Conservation (phyloP, 345 rosid species). For the Sisymbrium altissimum region DNA sequence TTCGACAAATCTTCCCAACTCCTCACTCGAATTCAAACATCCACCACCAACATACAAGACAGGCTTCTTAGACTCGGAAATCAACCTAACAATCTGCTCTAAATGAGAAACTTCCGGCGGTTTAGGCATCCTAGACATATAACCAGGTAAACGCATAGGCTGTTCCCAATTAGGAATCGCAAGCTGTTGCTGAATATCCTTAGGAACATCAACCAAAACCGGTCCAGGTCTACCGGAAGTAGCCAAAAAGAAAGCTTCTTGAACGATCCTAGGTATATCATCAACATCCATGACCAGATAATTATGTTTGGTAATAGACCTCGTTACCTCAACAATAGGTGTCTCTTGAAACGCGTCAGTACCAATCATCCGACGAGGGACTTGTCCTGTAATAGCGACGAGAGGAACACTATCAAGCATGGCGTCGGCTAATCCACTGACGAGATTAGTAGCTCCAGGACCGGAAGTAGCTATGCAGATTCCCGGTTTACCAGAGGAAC, state of each 20-base stretch:
- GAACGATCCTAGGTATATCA: slow-evolving; percentile 79
- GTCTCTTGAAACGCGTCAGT: slow-evolving; percentile 94
- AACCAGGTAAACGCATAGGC: slow-evolving; percentile 60
- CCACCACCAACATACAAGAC: slow-evolving; percentile 99
- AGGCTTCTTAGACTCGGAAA: slow-evolving; percentile 74
- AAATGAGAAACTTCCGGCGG: slow-evolving; percentile 49
- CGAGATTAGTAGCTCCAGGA: slow-evolving; percentile 88
- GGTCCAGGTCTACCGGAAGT: slow-evolving; percentile 93
- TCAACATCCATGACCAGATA: slow-evolving; percentile 83
- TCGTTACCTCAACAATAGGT: slow-evolving; percentile 87
- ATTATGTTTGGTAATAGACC: slow-evolving; percentile 91
- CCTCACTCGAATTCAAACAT: slow-evolving; percentile 87
- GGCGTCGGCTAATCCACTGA: slow-evolving; percentile 88
- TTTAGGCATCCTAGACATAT: slow-evolving; percentile 75
- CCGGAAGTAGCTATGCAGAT: slow-evolving; percentile 97
- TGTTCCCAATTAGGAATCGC: slow-evolving; percentile 77
- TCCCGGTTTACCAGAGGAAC: slow-evolving; percentile 80
- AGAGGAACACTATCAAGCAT: slow-evolving; percentile 89
- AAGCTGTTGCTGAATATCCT: slow-evolving; percentile 91
- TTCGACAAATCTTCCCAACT: slow-evolving; percentile 73
- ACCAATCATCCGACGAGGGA: slow-evolving; percentile 91
- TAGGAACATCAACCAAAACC: slow-evolving; percentile 84
- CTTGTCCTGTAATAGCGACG: slow-evolving; percentile 89
- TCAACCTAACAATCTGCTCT: slow-evolving; percentile 78
- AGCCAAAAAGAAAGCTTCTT: slow-evolving; percentile 83